phyloP scores from a whole-genome alignment of 768 basidiomycete genomes.

The Auriscalpium vulgare region DNA sequence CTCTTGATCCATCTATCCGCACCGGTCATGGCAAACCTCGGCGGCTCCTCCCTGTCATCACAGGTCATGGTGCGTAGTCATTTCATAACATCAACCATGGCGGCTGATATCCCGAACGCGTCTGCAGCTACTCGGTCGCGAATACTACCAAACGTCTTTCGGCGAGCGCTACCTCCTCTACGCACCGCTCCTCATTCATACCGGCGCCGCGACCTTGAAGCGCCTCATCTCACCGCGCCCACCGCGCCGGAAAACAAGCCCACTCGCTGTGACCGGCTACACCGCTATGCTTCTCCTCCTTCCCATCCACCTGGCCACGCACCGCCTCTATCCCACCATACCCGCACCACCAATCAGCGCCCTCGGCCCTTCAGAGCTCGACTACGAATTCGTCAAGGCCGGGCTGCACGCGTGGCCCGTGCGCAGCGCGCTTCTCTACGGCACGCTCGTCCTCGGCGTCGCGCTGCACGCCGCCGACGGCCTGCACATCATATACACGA shows the following conservation, averaged over 20 bases:
- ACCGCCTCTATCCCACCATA: conserved; percentile 49
- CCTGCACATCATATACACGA: conserved; percentile 40
- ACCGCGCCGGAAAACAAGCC: conserved; percentile 29
- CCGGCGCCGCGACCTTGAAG: conserved; percentile 48
- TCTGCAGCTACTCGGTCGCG: conserved; percentile 65
- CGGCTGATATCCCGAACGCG: not conserved
- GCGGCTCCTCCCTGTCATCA: conserved; percentile 1
- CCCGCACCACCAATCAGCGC: conserved; percentile 40
- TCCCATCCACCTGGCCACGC: conserved; percentile 61
- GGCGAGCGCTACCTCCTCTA: conserved; percentile 65
- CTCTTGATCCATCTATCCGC: conserved; percentile 74
- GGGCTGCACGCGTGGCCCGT: conserved; percentile 56
- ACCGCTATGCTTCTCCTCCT: conserved; percentile 47
- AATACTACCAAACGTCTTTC: conserved; percentile 74
- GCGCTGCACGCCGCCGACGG: conserved; percentile 62
- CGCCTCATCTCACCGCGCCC: conserved; percentile 41
- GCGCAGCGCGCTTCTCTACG: conserved; percentile 55
- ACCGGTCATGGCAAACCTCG: conserved; percentile 62
- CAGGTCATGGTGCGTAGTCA: not conserved
- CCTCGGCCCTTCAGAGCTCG: conserved; percentile 69
- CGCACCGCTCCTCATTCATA: conserved; percentile 58
- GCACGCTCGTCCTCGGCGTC: conserved; percentile 47
- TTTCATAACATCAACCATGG: not conserved
- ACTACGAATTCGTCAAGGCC: conserved; percentile 78
- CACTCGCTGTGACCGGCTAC: conserved; percentile 59